A percentile compares a stretch with the other conserved stretches of the same genome.
Evolutionary conservation across 2,329 filamentous ascomycete genomes (phyloP).

Genomic region (Botrytis fragariae): DNA sequence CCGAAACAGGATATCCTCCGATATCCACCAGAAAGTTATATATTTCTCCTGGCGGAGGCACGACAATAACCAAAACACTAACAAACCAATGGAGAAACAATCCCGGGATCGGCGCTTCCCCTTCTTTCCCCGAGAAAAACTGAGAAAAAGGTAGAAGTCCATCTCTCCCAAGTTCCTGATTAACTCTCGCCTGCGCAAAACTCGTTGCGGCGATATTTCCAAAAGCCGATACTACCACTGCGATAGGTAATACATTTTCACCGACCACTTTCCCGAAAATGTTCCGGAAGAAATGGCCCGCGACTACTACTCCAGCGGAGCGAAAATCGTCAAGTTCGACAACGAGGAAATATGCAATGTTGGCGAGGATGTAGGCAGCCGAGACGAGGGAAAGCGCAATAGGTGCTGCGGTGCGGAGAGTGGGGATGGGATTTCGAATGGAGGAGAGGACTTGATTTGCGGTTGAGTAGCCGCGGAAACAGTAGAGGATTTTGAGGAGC

Average conservation of each 20-base stretch:
- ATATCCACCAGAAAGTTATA: background rate
- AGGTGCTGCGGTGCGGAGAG: constrained; percentile 55
- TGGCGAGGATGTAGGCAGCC: constrained; percentile 55
- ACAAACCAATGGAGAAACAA: background rate
- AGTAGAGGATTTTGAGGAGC: constrained; percentile 56
- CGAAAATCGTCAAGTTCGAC: constrained; percentile 56
- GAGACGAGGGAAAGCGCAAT: constrained; percentile 54
- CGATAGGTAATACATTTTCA: background rate
- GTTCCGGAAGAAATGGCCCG: constrained; percentile 51
- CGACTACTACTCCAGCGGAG: constrained; percentile 52
- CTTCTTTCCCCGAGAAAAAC: background rate
- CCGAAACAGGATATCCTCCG: background rate
- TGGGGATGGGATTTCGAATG: constrained; percentile 55
- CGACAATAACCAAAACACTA: background rate
- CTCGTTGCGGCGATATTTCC: background rate
- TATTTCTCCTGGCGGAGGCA: background rate
- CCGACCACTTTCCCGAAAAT: background rate
- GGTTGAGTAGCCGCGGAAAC: constrained; percentile 54
- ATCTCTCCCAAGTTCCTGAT: background rate
- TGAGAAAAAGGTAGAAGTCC: background rate
- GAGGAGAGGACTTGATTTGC: constrained; percentile 51
- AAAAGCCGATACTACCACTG: background rate
- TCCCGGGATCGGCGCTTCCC: background rate
- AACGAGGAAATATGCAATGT: constrained; percentile 58
- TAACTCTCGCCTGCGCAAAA: background rate